Conservation (phyloP, 2,329 filamentous ascomycete species). For the Fusarium sp. region DNA sequence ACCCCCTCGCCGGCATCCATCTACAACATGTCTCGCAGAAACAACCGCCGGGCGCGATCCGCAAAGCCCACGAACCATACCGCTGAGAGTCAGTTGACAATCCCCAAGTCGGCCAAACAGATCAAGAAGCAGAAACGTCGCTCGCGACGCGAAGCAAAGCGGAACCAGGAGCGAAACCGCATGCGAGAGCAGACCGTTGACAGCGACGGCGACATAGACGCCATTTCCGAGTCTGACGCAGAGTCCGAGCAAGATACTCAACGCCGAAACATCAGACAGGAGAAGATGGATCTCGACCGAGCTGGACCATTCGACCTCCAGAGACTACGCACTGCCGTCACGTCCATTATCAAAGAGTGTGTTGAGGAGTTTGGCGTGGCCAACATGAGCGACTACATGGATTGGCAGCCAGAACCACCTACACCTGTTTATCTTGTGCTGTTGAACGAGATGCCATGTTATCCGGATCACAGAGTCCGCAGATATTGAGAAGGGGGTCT, state of each 20-base stretch:
- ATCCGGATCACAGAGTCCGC: conserved; percentile 1
- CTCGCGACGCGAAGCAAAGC: neutral
- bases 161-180: neutral
- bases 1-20: neutral
- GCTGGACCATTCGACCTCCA: neutral
- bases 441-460: conserved; percentile 15
- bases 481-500: neutral
- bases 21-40: conserved; percentile 2
- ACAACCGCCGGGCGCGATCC: neutral
- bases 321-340: conserved; percentile 14
- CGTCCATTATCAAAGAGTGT: conserved; percentile 2
- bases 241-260: neutral
- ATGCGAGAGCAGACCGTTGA: neutral
- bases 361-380: neutral
- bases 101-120: neutral
- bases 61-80: neutral
- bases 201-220: conserved; percentile 3
- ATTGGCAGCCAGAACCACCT: conserved; percentile 31
- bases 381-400: conserved; percentile 27
- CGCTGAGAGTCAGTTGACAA: neutral
- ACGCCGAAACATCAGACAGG: neutral
- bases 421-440: conserved; percentile 26
- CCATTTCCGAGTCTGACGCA: neutral
- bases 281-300: neutral
- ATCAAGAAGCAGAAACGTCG: neutral